These are phyloP conservation scores for Zea luxurians DNA, from an alignment of 176 grass and related monocot species.

Conservation along the genomic window DNA sequence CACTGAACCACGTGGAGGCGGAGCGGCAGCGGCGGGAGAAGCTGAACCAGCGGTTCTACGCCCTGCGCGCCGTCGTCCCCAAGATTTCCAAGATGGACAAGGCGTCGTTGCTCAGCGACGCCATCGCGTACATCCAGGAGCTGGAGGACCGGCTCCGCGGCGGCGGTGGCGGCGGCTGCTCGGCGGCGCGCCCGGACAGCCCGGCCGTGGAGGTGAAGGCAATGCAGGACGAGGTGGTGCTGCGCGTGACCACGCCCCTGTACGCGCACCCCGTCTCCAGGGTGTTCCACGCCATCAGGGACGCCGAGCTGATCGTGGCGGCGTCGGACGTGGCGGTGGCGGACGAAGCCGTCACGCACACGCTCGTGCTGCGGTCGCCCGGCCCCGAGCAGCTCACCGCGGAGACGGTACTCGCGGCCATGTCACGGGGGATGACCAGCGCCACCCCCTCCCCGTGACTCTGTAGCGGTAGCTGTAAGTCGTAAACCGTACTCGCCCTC, in stretches of 20 bases:
- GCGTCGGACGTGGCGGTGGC: conserved; percentile 56
- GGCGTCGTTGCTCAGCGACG: conserved; percentile 79
- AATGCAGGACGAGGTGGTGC: conserved; percentile 65
- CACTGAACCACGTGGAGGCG: conserved; percentile 91
- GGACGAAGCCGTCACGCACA: conserved; percentile 64
- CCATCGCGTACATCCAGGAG: conserved; percentile 85
- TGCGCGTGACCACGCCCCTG: conserved; percentile 72
- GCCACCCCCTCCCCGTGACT: conserved; percentile 51
- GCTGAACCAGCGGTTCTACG: conserved; percentile 94
- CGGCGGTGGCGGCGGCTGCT: neutral
- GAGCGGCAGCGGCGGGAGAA: conserved; percentile 94
- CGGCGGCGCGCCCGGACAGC: conserved; percentile 19
- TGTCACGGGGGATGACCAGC: conserved; percentile 44
- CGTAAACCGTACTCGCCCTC: neutral
- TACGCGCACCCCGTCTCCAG: conserved; percentile 56
- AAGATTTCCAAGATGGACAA: conserved; percentile 97
- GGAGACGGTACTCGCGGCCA: conserved; percentile 57
- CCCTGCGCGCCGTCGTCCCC: conserved; percentile 75
- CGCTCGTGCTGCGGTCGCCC: conserved; percentile 60
- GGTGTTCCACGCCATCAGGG: conserved; percentile 53
- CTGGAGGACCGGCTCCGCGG: conserved; percentile 54
- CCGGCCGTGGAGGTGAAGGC: conserved; percentile 62
- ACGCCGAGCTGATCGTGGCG: conserved; percentile 48
- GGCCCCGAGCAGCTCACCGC: conserved; percentile 53
- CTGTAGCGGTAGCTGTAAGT: neutral